Percentiles rank a stretch among this genome's conserved stretches.
Evolutionary conservation across 2,329 filamentous ascomycete genomes (phyloP).

Genomic region (Decorospora gaudefroyi): DNA sequence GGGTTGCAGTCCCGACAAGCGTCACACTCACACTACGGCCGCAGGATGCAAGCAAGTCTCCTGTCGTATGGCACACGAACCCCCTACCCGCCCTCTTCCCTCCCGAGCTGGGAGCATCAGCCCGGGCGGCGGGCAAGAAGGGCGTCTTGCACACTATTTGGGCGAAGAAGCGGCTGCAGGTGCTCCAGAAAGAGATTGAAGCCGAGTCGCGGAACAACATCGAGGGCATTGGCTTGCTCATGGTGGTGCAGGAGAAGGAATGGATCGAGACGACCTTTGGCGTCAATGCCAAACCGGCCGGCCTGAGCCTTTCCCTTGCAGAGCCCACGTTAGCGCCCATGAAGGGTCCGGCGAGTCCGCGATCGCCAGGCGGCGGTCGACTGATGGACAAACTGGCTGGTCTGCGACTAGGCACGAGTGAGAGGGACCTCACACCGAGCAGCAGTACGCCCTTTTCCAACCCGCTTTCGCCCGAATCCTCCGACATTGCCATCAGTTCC

Average conservation of each 20-base stretch:
- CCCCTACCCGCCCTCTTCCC: slow-evolving; percentile 87
- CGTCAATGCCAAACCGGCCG: slow-evolving; percentile 53
- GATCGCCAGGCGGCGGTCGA: slow-evolving; percentile 66
- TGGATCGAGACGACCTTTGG: slow-evolving; percentile 87
- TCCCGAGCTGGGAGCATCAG: slow-evolving; percentile 70
- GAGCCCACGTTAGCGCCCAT: slow-evolving; percentile 48
- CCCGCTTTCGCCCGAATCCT: slow-evolving; percentile 65
- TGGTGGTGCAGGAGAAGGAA: slow-evolving; percentile 79
- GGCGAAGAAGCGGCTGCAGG: slow-evolving; percentile 79
- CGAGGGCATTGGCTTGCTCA: slow-evolving; percentile 81
- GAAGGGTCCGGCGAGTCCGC: slow-evolving; percentile 64
- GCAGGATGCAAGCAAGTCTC: slow-evolving; percentile 50
- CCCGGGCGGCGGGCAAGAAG: slow-evolving; percentile 69
- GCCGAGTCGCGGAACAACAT: slow-evolving; percentile 72
- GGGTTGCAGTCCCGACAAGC: slow-evolving; percentile 70
- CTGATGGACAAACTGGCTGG: slow-evolving; percentile 80
- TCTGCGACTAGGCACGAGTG: slow-evolving; percentile 74
- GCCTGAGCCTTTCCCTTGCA: slow-evolving; percentile 46
- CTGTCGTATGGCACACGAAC: slow-evolving; percentile 66
- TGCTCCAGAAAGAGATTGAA: slow-evolving; percentile 76
- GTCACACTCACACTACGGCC: slow-evolving; percentile 66
- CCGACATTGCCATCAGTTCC: slow-evolving; percentile 64
- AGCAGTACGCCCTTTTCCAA: slow-evolving; percentile 43
- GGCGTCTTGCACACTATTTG: slow-evolving; percentile 88
- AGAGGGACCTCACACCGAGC: slow-evolving; percentile 63